Percentiles rank a stretch among this genome's conserved stretches.
Evolutionary conservation across 768 basidiomycete genomes (phyloP).

Genomic region (Harrya chromipes): DNA sequence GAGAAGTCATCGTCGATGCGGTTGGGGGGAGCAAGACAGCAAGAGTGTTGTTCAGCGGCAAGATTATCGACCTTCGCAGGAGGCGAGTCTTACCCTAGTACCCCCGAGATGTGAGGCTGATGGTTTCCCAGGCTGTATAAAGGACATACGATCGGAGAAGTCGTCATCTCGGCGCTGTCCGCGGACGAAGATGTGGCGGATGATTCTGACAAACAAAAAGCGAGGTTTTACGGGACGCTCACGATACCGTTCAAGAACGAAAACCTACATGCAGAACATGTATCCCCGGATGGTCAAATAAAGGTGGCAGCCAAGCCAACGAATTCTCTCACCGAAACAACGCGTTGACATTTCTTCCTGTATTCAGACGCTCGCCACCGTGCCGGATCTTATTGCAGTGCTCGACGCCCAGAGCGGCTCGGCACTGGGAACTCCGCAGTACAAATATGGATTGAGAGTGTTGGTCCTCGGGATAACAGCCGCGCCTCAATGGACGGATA

Average conservation of each 20-base stretch:
- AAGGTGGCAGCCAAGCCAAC: constrained; percentile 10
- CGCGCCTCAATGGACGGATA: constrained; percentile 54
- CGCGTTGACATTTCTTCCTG: constrained; percentile 1
- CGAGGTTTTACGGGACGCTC: constrained; percentile 33
- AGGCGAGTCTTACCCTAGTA: constrained; percentile 14
- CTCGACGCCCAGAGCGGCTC: constrained; percentile 60
- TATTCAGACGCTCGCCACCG: constrained; percentile 46
- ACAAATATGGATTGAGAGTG: constrained; percentile 58
- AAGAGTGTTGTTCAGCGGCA: constrained; percentile 53
- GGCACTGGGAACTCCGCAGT: constrained; percentile 61
- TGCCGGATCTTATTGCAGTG: constrained; percentile 65
- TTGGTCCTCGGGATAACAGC: constrained; percentile 47
- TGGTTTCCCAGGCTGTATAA: constrained; percentile 26
- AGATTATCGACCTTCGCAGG: constrained; percentile 51
- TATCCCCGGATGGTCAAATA: constrained; percentile 27
- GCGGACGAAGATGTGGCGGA: constrained; percentile 29
- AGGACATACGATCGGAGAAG: constrained; percentile 40
- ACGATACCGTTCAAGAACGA: constrained; percentile 63
- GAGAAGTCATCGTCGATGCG: constrained; percentile 33
- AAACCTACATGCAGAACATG: constrained; percentile 49
- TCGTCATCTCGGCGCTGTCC: constrained; percentile 29
- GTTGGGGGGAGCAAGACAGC: constrained; percentile 35
- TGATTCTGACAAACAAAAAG: constrained; percentile 12
- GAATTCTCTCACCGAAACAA: neutral
- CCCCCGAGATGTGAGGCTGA: no score